Base-by-base conservation (phyloP, 78 protist genomes). In the Ministeria vibrans region DNA sequence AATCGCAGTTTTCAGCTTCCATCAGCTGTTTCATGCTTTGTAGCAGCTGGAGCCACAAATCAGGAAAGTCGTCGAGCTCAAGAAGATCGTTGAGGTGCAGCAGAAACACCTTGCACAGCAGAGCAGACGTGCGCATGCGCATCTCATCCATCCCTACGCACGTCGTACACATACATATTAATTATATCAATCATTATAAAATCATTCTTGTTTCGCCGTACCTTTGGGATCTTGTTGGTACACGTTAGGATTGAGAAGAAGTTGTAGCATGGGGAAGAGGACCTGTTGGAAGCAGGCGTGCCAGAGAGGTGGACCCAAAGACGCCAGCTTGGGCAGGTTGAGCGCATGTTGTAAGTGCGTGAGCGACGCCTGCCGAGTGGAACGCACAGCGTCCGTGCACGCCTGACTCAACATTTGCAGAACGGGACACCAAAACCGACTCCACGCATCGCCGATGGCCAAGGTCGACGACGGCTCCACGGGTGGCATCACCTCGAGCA, bases 51-150 rank as follows among this genome's bases (percentile, higher is more conserved):
- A 80, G 39, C 86, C 86, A 82, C 53, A 82, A 28, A 15, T 23
- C 25, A 25, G 1, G 30, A 70, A 84, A 84, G 23, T 18, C 4
- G 4, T 51, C 59, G 25, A 78, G 71, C 13, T 20, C 2, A 15
- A 79, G 80, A 34, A 84, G 45, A 0, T 11, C n/a, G 30, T 9
- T 9, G 41, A 66, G 49, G 70, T 76, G 88, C 32, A 77, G 88
- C 27, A 78, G 83, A 39, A 84, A 59, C 32, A 68, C 64, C 61
- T 84, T 84, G 66, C 84, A 84, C 75, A 79, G 53, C 5, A 84
- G 49, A 30, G 78, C 63, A 53, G 71, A 70, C 6, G 72, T 77
- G 11, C 83, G 64, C 64, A 77, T 44, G 9, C 81, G 70, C 43
- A 68, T 49, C 79, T 83, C 87, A 4, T 83, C 80, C 4, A 69